phyloP scores from a whole-genome alignment of 257 asterid genomes.

The Buddleja alternifolia region DNA sequence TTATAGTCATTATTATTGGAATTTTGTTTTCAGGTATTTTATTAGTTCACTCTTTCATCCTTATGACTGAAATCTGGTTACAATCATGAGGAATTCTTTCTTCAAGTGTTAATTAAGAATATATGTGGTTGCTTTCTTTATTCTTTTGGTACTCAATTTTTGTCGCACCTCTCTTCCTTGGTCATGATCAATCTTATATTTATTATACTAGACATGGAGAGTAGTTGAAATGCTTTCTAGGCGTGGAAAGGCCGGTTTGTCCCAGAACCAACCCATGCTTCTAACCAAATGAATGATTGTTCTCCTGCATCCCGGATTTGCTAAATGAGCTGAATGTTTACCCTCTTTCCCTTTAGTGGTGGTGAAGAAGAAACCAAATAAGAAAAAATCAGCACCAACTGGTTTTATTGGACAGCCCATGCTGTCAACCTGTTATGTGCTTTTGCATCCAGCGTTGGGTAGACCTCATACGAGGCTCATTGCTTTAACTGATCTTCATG shows the following conservation, averaged over 20 bases:
- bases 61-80: background rate
- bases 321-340: background rate
- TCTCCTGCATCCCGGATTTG: background rate
- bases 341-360: background rate
- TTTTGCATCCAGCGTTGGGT: background rate
- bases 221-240: slow-evolving; percentile 12
- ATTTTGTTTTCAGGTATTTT: too few relatives aligned
- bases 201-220: background rate
- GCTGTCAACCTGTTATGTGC: background rate
- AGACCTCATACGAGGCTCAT: background rate
- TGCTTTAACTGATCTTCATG: background rate
- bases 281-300: background rate
- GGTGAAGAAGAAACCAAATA: background rate
- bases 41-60: background rate
- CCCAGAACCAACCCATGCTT: background rate
- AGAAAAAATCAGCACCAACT: background rate
- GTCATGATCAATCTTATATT: background rate
- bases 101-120: background rate
- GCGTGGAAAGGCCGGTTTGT: background rate
- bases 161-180: background rate
- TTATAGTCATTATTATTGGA: too few relatives aligned
- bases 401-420: background rate
- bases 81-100: background rate
- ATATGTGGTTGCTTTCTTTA: slow-evolving; percentile 1
- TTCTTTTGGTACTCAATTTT: background rate